phyloP scores from a whole-genome alignment of 768 basidiomycete genomes.

The Lactarius akahatsu region DNA sequence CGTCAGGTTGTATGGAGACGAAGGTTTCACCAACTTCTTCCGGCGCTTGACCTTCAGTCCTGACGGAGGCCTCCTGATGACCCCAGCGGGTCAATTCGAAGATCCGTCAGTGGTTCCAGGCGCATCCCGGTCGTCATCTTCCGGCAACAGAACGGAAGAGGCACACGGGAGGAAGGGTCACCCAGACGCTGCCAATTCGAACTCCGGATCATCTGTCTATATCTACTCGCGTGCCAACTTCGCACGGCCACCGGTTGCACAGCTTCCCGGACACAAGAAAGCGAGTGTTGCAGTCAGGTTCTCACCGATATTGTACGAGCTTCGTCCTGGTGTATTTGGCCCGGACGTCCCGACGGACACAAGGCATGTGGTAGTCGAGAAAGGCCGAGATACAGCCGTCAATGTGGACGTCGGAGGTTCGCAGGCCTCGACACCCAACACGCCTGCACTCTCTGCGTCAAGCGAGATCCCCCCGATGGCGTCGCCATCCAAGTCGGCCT shows the following conservation, averaged over 20 bases:
- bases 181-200: conserved; percentile 41
- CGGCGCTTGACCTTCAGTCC: conserved; percentile 90
- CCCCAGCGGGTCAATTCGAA: conserved; percentile 96
- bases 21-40: conserved; percentile 95
- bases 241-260: conserved; percentile 87
- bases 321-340: conserved; percentile 59
- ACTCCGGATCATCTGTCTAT: conserved; percentile 70
- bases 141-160: conserved; percentile 39
- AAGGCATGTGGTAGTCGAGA: conserved; percentile 64
- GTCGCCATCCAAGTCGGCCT: conserved; percentile 28
- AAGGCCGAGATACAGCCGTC: conserved; percentile 59
- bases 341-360: conserved; percentile 41
- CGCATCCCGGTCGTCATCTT: conserved; percentile 33
- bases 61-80: conserved; percentile 89
- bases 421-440: conserved; percentile 21
- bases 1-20: conserved; percentile 91
- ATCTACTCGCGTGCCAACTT: conserved; percentile 97
- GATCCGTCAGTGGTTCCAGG: conserved; percentile 68
- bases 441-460: conserved; percentile 20
- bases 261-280: conserved; percentile 94
- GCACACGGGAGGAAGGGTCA: conserved; percentile 57
- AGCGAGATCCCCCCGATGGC: conserved; percentile 26
- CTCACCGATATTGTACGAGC: conserved; percentile 89
- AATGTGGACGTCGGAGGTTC: conserved; percentile 48
- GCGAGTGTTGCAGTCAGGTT: conserved; percentile 93